These are phyloP conservation scores for Hygrocybe coccinea DNA, from an alignment of 768 basidiomycete species.

Conservation along the genomic window DNA sequence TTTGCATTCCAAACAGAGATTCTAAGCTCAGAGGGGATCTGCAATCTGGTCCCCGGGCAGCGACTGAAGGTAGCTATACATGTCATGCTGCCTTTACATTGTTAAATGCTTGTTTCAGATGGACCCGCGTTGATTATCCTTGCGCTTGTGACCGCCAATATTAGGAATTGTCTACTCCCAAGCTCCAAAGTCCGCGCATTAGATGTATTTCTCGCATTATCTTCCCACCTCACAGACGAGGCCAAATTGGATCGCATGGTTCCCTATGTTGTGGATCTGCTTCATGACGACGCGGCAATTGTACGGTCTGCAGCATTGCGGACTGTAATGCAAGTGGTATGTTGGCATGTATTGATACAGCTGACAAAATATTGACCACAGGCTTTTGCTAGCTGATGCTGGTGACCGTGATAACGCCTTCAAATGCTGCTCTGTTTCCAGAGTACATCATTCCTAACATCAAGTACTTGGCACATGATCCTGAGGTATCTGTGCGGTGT, in stretches of 20 bases:
- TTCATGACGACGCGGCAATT: slow-evolving; percentile 78
- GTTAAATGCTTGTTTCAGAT: slow-evolving; percentile 42
- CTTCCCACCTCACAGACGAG: slow-evolving; percentile 83
- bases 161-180: slow-evolving; percentile 81
- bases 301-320: slow-evolving; percentile 79
- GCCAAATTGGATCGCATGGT: slow-evolving; percentile 91
- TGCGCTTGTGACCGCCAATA: slow-evolving; percentile 80
- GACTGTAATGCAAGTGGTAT: slow-evolving; percentile 76
- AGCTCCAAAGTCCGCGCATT: slow-evolving; percentile 82
- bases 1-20: slow-evolving; percentile 68
- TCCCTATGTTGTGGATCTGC: slow-evolving; percentile 83
- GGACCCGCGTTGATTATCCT: slow-evolving; percentile 87
- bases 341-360: slow-evolving; percentile 25
- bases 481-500: slow-evolving; percentile 76
- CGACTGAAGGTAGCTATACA: slow-evolving; percentile 50
- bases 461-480: slow-evolving; percentile 73
- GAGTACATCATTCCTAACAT: slow-evolving; percentile 95
- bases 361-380: neutral
- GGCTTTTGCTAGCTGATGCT: slow-evolving; percentile 35
- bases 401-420: slow-evolving; percentile 82
- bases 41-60: slow-evolving; percentile 48
- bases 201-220: slow-evolving; percentile 80
- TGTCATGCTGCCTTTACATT: neutral
- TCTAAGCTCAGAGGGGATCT: slow-evolving; percentile 45
- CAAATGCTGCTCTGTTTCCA: slow-evolving; percentile 73